phyloP scores from a whole-genome alignment of 176 grass and related monocot species.

The Cenchrus purpureus region DNA sequence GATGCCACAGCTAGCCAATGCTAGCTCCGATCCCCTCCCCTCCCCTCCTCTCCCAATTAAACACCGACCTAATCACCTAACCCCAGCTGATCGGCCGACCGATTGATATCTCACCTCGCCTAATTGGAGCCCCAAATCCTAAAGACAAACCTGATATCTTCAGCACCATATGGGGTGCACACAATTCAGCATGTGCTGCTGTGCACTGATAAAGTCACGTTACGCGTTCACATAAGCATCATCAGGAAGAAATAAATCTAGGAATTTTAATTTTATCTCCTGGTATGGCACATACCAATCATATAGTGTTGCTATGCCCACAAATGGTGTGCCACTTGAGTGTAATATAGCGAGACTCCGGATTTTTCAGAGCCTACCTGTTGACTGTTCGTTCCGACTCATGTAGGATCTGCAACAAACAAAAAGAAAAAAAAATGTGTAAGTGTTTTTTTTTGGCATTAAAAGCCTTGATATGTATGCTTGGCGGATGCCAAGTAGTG shows the following conservation, averaged over 20 bases:
- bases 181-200: conserved; percentile 21
- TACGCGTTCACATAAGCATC: not conserved
- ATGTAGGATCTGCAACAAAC: too few relatives aligned
- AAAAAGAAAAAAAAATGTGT: too few relatives aligned
- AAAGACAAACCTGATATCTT: conserved; percentile 10
- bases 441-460: not conserved
- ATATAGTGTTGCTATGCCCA: not conserved
- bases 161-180: too few relatives aligned
- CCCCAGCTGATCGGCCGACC: not conserved
- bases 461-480: not conserved
- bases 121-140: conserved; percentile 9
- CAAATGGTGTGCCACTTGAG: not conserved
- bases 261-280: not conserved
- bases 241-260: not conserved
- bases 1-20: not conserved
- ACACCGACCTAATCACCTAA: conserved; percentile 40
- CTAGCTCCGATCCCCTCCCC: too few relatives aligned
- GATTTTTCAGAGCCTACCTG: too few relatives aligned
- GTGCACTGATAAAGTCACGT: not conserved
- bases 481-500: not conserved
- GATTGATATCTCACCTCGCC: conserved; percentile 33
- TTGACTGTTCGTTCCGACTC: not conserved
- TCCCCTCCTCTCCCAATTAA: not conserved
- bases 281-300: not conserved
- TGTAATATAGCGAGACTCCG: too few relatives aligned